A percentile compares a stretch with the other conserved stretches of the same genome.
Conservation (phyloP, 164 flowering plant species). For the Sextonia rubra region DNA sequence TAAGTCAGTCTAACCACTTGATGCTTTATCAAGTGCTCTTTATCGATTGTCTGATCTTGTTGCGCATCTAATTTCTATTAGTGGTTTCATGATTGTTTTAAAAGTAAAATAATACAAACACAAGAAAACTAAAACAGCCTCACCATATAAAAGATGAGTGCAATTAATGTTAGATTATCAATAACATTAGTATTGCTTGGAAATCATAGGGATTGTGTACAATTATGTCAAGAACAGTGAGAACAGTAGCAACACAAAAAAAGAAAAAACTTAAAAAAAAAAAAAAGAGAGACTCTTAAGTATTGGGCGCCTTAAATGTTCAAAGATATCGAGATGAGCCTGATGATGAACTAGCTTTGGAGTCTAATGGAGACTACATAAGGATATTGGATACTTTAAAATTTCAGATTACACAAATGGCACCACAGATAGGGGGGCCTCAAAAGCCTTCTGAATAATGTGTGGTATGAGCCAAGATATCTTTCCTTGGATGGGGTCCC, state of each 20-base stretch:
- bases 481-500: conserved; percentile 47
- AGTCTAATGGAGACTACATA: conserved; percentile 49
- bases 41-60: too few species aligned
- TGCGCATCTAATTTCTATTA: too few species aligned
- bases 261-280: too few species aligned
- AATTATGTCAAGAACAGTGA: conserved; percentile 67
- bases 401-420: conserved; percentile 32
- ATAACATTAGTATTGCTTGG: conserved; percentile 71
- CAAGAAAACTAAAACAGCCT: background rate
- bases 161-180: background rate
- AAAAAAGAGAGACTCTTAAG: too few species aligned
- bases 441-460: conserved; percentile 41
- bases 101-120: background rate
- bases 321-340: conserved; percentile 61
- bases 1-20: too few species aligned
- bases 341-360: conserved; percentile 35
- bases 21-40: too few species aligned
- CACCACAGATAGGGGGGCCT: background rate
- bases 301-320: too few species aligned
- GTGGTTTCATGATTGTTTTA: too few species aligned
- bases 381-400: conserved; percentile 37
- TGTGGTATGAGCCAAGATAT: conserved; percentile 66
- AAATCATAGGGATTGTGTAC: conserved; percentile 77
- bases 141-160: background rate
- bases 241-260: conserved; percentile 45